Conservation (phyloP, 2,329 filamentous ascomycete species). For the Trichoderma semiorbis region DNA sequence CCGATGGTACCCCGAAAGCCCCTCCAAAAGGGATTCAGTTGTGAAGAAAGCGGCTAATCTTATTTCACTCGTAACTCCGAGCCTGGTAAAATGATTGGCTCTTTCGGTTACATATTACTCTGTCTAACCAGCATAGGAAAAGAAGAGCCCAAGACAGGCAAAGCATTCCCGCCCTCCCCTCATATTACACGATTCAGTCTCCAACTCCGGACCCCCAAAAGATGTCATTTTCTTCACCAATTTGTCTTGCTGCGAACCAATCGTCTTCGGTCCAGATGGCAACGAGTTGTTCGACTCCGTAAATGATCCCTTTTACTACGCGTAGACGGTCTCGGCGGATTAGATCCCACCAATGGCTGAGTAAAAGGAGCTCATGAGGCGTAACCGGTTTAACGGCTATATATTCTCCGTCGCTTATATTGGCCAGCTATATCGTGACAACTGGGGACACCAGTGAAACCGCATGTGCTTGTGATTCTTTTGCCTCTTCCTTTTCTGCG, state of each 20-base stretch:
- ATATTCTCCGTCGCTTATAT: constrained; percentile 13
- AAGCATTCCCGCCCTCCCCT: not conserved
- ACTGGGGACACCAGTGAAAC: not conserved
- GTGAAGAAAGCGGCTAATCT: not conserved
- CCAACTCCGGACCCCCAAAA: not conserved
- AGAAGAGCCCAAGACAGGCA: not conserved
- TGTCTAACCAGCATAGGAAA: not conserved
- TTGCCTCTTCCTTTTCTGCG: not conserved
- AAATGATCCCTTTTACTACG: not conserved
- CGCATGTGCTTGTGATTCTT: not conserved
- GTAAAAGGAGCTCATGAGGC: not conserved
- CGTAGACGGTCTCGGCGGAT: not conserved
- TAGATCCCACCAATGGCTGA: constrained; percentile 1
- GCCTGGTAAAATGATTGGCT: not conserved
- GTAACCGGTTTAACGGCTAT: not conserved
- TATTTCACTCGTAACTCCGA: not conserved
- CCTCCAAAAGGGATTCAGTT: not conserved
- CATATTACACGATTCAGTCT: not conserved
- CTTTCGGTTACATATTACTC: not conserved
- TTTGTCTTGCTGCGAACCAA: not conserved
- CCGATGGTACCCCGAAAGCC: constrained; percentile 3
- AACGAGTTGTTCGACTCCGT: not conserved
- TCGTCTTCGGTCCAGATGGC: not conserved
- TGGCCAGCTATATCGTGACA: not conserved
- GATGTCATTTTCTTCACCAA: not conserved